Percentiles rank a stretch among this genome's conserved stretches.
phyloP scores from a whole-genome alignment of 306 rosid species.

The Dalbergia cultrata region DNA sequence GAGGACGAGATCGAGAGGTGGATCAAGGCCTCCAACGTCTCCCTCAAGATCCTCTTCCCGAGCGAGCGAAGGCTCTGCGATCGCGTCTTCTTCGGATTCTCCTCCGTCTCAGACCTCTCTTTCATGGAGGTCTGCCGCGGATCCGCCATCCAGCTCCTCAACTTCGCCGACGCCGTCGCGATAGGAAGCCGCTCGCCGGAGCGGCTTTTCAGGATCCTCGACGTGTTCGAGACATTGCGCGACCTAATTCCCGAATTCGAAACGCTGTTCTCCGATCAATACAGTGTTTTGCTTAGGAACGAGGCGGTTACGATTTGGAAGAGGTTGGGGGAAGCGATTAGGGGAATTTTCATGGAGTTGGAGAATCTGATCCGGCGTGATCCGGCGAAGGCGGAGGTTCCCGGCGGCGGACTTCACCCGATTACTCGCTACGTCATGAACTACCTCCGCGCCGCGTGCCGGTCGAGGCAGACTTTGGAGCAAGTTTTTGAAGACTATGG shows the following conservation, averaged over 20 bases:
- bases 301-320: conserved; percentile 89
- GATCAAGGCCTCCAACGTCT: conserved; percentile 78
- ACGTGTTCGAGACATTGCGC: conserved; percentile 81
- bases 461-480: conserved; percentile 76
- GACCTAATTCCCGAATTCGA: conserved; percentile 86
- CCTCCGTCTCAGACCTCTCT: conserved; percentile 79
- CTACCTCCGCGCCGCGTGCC: conserved; percentile 87
- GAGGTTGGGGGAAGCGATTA: conserved; percentile 84
- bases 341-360: conserved; percentile 91
- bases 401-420: conserved; percentile 93
- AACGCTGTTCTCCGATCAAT: conserved; percentile 74
- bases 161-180: conserved; percentile 85
- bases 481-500: conserved; percentile 81
- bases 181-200: conserved; percentile 91
- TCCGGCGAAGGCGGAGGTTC: conserved; percentile 80
- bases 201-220: conserved; percentile 77
- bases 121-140: conserved; percentile 96
- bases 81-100: conserved; percentile 81
- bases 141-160: conserved; percentile 78
- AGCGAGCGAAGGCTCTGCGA: conserved; percentile 86
- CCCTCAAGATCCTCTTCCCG: conserved; percentile 81
- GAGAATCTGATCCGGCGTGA: conserved; percentile 92
- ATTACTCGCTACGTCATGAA: conserved; percentile 97
- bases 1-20: conserved; percentile 93
- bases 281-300: conserved; percentile 72